Conservation (phyloP, 1,139 yeast genomes). For the Protomyces pachydermus region DNA sequence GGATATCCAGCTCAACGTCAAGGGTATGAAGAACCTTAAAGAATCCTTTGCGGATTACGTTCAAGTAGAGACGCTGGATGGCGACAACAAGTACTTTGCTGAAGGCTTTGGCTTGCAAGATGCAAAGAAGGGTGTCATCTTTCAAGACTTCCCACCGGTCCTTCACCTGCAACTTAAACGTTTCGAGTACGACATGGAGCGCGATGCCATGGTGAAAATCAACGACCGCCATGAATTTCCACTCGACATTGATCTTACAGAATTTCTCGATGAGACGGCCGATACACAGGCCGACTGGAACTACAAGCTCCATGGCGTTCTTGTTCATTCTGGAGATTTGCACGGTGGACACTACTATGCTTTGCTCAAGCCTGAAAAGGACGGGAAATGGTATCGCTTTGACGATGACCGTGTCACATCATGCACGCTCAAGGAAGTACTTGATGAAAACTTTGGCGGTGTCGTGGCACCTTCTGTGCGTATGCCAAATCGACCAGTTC, state of each 20-base stretch:
- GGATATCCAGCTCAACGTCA: conserved; percentile 95
- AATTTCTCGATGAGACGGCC: conserved; percentile 63
- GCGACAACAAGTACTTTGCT: conserved; percentile 94
- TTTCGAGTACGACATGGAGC: conserved; percentile 88
- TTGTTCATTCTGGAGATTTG: conserved; percentile 93
- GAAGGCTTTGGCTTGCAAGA: conserved; percentile 90
- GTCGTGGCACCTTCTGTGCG: conserved; percentile 50
- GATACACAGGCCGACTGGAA: conserved; percentile 61
- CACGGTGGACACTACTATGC: conserved; percentile 97
- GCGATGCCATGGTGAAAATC: conserved; percentile 82
- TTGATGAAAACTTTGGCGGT: conserved; percentile 90
- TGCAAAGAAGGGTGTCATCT: conserved; percentile 93
- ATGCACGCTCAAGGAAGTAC: conserved; percentile 76
- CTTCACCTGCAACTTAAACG: conserved; percentile 87
- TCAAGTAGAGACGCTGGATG: conserved; percentile 82
- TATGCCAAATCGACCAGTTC: conserved; percentile 36
- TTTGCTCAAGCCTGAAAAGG: conserved; percentile 71
- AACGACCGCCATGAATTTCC: conserved; percentile 93
- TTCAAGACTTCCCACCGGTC: conserved; percentile 85
- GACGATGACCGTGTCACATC: conserved; percentile 93
- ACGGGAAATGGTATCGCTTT: conserved; percentile 78
- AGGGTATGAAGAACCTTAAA: conserved; percentile 65
- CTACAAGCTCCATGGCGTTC: conserved; percentile 77
- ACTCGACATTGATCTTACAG: conserved; percentile 69
- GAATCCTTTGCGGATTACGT: conserved; percentile 81